Conservation (phyloP, 768 basidiomycete genomes). For the Termitomyces sp. region DNA sequence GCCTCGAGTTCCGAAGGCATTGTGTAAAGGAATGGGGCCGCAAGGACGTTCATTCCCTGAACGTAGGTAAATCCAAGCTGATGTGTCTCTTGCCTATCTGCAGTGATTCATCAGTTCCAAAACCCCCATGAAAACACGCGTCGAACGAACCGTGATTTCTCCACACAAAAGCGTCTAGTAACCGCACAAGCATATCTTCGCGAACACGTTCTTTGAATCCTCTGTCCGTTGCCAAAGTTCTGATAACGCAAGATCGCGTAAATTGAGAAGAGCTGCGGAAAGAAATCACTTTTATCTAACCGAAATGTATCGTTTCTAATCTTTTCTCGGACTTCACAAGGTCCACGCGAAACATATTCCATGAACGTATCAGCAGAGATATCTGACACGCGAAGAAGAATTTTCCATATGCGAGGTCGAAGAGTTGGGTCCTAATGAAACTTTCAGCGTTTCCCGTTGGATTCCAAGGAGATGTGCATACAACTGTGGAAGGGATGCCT, state of each 20-base stretch:
- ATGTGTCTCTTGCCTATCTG: constrained; percentile 76
- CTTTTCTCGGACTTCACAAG: constrained; percentile 86
- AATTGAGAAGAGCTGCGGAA: background rate
- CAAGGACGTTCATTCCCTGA: constrained; percentile 98
- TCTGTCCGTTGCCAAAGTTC: constrained; percentile 92
- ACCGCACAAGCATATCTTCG: constrained; percentile 93
- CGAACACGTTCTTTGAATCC: constrained; percentile 97
- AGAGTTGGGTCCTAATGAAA: constrained; percentile 63
- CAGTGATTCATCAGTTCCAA: background rate
- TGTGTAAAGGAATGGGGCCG: constrained; percentile 95
- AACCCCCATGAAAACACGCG: background rate
- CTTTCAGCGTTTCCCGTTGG: background rate
- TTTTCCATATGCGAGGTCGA: constrained; percentile 93
- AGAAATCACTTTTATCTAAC: constrained; percentile 30
- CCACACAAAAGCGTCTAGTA: constrained; percentile 99
- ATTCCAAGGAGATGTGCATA: constrained; percentile 32
- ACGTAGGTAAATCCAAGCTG: constrained; percentile 92
- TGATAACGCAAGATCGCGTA: constrained; percentile 18
- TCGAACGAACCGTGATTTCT: constrained; percentile 67
- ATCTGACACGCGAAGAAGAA: constrained; percentile 79
- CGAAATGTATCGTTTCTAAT: constrained; percentile 97
- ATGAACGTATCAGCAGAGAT: constrained; percentile 74
- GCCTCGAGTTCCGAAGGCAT: constrained; percentile 99
- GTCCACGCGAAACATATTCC: constrained; percentile 76
- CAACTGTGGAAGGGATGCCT: constrained; percentile 77